Percentiles rank a stretch among this genome's conserved stretches.
phyloP scores from a whole-genome alignment of 345 rosid species.

The Syzygium aqueum region DNA sequence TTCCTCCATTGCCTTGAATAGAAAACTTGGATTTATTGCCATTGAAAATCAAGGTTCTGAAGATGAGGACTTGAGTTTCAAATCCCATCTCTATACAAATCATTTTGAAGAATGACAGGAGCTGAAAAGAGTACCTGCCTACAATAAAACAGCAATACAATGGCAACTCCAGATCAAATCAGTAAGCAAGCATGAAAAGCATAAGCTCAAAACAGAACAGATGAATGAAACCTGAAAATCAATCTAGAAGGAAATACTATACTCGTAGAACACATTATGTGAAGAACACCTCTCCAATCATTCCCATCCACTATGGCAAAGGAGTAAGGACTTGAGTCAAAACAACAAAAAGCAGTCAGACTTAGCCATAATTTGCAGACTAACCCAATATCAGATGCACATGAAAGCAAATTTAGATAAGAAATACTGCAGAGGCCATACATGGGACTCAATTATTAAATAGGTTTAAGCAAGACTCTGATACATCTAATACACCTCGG shows the following conservation, averaged over 20 bases:
- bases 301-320: background rate
- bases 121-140: background rate
- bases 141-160: background rate
- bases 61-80: background rate
- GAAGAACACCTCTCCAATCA: background rate
- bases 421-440: background rate
- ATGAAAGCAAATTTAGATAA: background rate
- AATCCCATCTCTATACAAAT: background rate
- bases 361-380: background rate
- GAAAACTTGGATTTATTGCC: background rate
- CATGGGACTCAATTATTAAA: background rate
- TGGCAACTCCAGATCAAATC: background rate
- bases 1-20: background rate
- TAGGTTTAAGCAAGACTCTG: background rate
- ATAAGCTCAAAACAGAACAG: background rate
- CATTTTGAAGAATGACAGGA: background rate
- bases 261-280: background rate
- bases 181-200: background rate
- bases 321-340: background rate
- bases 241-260: background rate
- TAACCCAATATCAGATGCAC: background rate
- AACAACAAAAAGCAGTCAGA: background rate
- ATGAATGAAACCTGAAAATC: background rate
- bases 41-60: background rate
- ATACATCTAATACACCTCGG: background rate